Evolutionary conservation across 257 asterid species (phyloP).

Genomic region (Rehmannia glutinosa): DNA sequence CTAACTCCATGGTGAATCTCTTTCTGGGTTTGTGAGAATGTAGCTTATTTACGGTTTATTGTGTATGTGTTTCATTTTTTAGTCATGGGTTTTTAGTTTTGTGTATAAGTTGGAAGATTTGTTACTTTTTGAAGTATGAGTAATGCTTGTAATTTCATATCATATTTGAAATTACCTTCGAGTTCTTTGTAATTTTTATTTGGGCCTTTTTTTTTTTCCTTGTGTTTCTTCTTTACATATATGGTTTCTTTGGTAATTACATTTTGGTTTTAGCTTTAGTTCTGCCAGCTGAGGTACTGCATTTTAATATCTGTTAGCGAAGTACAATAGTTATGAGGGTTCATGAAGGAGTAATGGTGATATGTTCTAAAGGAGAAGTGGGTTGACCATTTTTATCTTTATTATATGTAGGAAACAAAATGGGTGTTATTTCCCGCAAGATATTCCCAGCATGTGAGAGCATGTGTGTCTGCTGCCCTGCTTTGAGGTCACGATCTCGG

Average conservation of each 20-base stretch:
- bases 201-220: background rate
- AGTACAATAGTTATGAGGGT: background rate
- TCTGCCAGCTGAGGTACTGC: background rate
- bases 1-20: background rate
- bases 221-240: background rate
- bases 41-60: background rate
- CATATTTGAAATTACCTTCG: background rate
- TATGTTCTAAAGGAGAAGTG: background rate
- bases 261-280: background rate
- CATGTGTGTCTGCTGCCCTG: conserved; percentile 99
- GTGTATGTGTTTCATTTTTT: background rate
- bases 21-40: background rate
- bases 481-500: conserved; percentile 93
- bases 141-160: background rate
- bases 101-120: background rate
- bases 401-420: conserved; percentile 31
- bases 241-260: background rate
- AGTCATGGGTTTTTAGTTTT: background rate
- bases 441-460: conserved; percentile 96
- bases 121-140: background rate
- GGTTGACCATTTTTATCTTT: background rate
- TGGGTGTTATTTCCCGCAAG: conserved; percentile 95
- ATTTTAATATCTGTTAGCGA: background rate
- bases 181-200: background rate
- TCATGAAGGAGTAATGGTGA: background rate